A percentile compares a stretch with the other conserved stretches of the same genome.
These are phyloP conservation scores for Citrus sp. DNA, from an alignment of 345 rosid genomes.

Conservation along the genomic window DNA sequence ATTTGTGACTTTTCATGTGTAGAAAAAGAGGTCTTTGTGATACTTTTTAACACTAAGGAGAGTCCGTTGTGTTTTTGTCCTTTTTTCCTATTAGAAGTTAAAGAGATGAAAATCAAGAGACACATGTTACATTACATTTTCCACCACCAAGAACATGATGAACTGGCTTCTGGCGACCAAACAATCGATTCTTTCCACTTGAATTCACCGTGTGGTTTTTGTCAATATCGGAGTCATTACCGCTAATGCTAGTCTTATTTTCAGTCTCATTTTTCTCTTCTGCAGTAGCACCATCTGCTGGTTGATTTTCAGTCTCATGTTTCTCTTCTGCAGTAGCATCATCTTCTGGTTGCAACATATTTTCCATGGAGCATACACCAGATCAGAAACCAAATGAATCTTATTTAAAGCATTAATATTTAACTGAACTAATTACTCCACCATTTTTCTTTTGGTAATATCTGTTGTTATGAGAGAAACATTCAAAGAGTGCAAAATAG, in stretches of 20 bases:
- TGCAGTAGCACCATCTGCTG: conserved; percentile 10
- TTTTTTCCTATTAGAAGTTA: too few species aligned
- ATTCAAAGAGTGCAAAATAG: not conserved
- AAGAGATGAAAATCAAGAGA: too few species aligned
- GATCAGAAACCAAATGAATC: not conserved
- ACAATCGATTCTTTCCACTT: conserved; percentile 27
- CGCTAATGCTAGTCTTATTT: not conserved
- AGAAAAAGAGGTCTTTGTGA: too few species aligned
- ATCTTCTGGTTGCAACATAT: conserved; percentile 13
- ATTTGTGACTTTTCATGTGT: too few species aligned
- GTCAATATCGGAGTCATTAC: conserved; percentile 23
- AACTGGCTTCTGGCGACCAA: conserved; percentile 41
- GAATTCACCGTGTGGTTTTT: not conserved
- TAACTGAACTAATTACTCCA: not conserved
- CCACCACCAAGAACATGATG: conserved; percentile 46
- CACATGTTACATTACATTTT: conserved; percentile 19
- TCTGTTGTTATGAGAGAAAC: not conserved
- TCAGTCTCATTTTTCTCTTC: conserved; percentile 8
- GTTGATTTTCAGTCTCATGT: conserved; percentile 10
- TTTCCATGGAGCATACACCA: too few species aligned
- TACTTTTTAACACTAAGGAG: too few species aligned
- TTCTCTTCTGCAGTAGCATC: conserved; percentile 7
- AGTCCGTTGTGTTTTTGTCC: too few species aligned
- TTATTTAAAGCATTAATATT: not conserved
- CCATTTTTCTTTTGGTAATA: too few species aligned